Base-by-base conservation (phyloP, 73 alveolate species). In the Blepharisma stoltei region DNA sequence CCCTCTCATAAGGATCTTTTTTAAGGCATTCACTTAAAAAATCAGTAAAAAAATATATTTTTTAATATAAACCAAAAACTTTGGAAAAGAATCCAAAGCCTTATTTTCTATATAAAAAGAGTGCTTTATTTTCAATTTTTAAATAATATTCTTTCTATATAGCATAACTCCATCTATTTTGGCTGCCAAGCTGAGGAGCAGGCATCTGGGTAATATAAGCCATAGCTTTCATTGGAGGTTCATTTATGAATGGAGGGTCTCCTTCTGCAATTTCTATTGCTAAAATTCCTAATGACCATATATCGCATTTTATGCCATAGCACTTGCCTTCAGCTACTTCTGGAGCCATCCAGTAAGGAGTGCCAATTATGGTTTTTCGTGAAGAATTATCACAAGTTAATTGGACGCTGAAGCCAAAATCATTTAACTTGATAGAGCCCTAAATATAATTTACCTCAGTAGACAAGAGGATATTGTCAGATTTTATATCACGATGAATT, bases 351-450 rank as follows among this genome's bases (percentile, higher is more conserved):
- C 78, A 67, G 21, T 53, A 53, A 25, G 78, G 78, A 27, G 78
- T 67, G 6, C 78, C 78, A 11, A 67, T 54, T 67, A 44, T 44
- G 18, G 78, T 44, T 67, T 67, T 67, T 67, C 48, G 44, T 0
- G 78, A 67, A 67, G 48, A 20, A 44, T 32, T 37, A 6, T 67
- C 78, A 7, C 21, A 44, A 44, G 78, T 67, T 1, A 92, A 83
- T 78, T 83, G 77, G n/a, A 94, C 92, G 45, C 95, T 84, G 48
- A 86, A 92, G 6, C 98, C 98, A 78, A 89, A 92, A 78, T 92
- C 98, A 11, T 94, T 91, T 65, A 92, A 52, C 41, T 89, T 77
- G 32, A 88, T 54, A 11, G 44, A 38, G 6, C 90, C 97, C 45
- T 83, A 3, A 32, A 32, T 32, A 32, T 1, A 32, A 32, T 32